Evolutionary conservation across 192 early-diverging fungal species (phyloP).

Genomic region (Podila epigama): DNA sequence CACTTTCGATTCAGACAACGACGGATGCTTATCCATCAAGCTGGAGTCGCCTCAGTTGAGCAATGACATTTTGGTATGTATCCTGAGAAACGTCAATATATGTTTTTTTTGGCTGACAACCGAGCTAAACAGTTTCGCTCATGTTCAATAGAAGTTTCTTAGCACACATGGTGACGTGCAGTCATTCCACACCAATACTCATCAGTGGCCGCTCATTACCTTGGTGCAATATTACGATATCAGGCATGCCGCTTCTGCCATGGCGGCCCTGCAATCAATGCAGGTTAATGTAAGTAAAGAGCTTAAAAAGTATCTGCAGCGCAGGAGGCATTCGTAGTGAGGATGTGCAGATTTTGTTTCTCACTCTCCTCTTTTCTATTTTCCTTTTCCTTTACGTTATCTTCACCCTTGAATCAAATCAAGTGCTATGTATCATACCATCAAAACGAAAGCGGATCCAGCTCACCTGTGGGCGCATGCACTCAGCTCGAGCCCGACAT

Average conservation of each 20-base stretch:
- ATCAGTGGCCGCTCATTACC: conserved; percentile 7
- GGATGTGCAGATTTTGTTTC: too few species aligned
- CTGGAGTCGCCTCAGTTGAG: conserved; percentile 15
- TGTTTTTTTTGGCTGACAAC: neutral
- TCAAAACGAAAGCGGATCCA: conserved; percentile 12
- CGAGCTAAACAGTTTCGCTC: neutral
- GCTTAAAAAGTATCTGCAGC: neutral
- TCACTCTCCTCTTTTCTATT: too few species aligned
- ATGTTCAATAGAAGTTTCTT: conserved; percentile 31
- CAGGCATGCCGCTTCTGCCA: conserved; percentile 48
- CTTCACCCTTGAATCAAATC: conserved; percentile 10
- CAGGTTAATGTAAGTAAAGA: conserved; percentile 38
- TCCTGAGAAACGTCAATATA: neutral
- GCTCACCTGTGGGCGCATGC: too few species aligned
- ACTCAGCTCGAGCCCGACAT: too few species aligned
- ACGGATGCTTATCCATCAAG: conserved; percentile 36
- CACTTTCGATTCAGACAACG: conserved; percentile 25
- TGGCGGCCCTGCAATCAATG: conserved; percentile 28
- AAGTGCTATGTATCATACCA: conserved; percentile 26
- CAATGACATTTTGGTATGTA: conserved; percentile 43
- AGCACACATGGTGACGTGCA: conserved; percentile 47
- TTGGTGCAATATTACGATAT: conserved; percentile 60
- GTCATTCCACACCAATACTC: conserved; percentile 33
- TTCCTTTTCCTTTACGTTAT: too few species aligned
- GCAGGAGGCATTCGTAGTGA: too few species aligned